These are phyloP conservation scores for Staphylotrichum longicolle DNA, from an alignment of 495 filamentous ascomycete genomes.

Conservation along the genomic window DNA sequence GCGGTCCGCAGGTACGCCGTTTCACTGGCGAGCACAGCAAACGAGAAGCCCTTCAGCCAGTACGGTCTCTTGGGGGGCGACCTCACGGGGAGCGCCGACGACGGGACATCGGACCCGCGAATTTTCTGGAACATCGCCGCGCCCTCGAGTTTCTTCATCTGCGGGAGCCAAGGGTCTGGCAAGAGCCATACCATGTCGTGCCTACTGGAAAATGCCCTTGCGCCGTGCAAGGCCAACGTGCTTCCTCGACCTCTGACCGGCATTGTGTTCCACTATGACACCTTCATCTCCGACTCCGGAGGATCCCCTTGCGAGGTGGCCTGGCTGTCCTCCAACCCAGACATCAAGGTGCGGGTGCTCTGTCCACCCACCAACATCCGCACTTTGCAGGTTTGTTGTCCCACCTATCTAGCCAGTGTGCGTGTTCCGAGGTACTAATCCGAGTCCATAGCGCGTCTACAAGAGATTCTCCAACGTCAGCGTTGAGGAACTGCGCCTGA, in stretches of 20 bases:
- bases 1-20: constrained; percentile 34
- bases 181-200: constrained; percentile 74
- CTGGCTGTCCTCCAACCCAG: constrained; percentile 54
- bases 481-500: constrained; percentile 56
- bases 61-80: constrained; percentile 45
- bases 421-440: neutral
- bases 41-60: constrained; percentile 34
- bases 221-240: constrained; percentile 36
- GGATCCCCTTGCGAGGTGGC: constrained; percentile 66
- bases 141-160: constrained; percentile 71
- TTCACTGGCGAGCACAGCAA: neutral
- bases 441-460: constrained; percentile 35
- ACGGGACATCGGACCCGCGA: constrained; percentile 44
- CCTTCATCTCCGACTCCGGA: constrained; percentile 53
- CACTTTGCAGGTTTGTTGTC: constrained; percentile 41
- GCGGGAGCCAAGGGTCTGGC: constrained; percentile 72
- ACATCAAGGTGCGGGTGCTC: constrained; percentile 59
- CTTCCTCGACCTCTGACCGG: constrained; percentile 57
- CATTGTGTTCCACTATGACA: constrained; percentile 69
- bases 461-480: constrained; percentile 42
- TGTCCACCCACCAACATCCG: constrained; percentile 61
- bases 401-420: neutral
- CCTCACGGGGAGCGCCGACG: constrained; percentile 12
- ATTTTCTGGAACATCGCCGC: constrained; percentile 65
- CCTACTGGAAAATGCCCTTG: constrained; percentile 64